Conservation (phyloP, 805 yeast genomes). For the Jamesozyma gamospora region DNA sequence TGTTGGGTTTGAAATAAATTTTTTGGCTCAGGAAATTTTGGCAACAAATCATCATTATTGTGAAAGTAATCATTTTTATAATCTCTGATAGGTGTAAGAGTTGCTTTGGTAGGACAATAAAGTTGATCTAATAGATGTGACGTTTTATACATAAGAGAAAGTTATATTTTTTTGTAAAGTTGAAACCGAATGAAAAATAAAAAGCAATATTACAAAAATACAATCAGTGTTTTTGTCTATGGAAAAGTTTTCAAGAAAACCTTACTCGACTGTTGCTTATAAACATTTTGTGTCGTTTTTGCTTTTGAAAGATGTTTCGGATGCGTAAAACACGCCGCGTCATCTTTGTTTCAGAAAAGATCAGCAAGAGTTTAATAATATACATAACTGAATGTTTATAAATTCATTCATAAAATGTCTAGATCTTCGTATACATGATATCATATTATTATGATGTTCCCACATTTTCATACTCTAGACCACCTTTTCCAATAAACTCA, state of each 20-base stretch:
- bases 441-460: too few species aligned
- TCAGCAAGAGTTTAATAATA: too few species aligned
- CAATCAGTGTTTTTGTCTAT: too few species aligned
- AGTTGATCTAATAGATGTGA: conserved; percentile 18
- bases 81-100: conserved; percentile 28
- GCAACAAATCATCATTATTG: conserved; percentile 18
- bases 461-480: conserved; percentile 41
- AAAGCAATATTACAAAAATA: too few species aligned
- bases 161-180: too few species aligned
- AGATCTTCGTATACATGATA: too few species aligned
- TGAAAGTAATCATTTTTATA: conserved; percentile 24
- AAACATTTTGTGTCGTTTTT: neutral
- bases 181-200: too few species aligned
- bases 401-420: too few species aligned
- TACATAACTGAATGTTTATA: too few species aligned
- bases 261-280: too few species aligned
- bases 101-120: conserved; percentile 14
- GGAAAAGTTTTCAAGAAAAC: too few species aligned
- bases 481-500: conserved; percentile 84
- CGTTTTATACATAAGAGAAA: conserved; percentile 28
- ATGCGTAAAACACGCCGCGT: neutral
- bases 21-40: conserved; percentile 5
- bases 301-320: neutral
- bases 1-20: neutral
- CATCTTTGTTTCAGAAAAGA: neutral